phyloP scores from a whole-genome alignment of 495 filamentous ascomycete species.

The Penicillium angulare region DNA sequence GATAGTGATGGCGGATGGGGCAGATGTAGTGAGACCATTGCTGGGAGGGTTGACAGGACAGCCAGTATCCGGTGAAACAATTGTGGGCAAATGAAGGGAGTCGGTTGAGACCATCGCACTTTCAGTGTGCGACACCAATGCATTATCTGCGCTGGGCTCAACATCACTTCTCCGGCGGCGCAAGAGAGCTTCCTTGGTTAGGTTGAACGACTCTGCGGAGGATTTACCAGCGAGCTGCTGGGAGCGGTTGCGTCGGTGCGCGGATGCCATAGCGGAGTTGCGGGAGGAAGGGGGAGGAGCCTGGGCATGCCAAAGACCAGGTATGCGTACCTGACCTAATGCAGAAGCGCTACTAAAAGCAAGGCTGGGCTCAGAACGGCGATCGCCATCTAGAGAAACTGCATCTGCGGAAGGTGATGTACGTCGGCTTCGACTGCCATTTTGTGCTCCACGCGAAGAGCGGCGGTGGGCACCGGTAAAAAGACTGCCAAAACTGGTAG shows the following conservation, averaged over 20 bases:
- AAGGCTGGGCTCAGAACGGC: conserved; percentile 62
- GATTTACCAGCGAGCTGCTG: conserved; percentile 36
- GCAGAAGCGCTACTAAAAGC: conserved; percentile 61
- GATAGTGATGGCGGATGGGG: conserved; percentile 53
- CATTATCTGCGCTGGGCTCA: conserved; percentile 28
- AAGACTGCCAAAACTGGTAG: conserved; percentile 52
- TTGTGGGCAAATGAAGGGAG: conserved; percentile 17
- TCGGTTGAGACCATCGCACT: conserved; percentile 28
- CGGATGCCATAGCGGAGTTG: conserved; percentile 4
- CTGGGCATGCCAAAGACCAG: conserved; percentile 41
- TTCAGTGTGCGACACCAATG: conserved; percentile 18
- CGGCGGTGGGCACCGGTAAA: conserved; percentile 56
- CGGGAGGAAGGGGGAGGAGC: conserved; percentile 7
- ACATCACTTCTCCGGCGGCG: conserved; percentile 34
- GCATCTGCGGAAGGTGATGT: conserved; percentile 57
- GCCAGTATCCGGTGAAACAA: conserved; percentile 48
- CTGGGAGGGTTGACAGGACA: conserved; percentile 46
- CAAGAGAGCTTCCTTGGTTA: conserved; percentile 40
- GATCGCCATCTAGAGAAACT: conserved; percentile 54
- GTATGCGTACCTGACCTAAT: conserved; percentile 57
- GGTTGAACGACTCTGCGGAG: conserved; percentile 45
- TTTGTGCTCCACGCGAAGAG: conserved; percentile 46
- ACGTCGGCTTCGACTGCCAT: conserved; percentile 48
- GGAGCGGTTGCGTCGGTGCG: conserved; percentile 39
- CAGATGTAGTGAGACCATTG: conserved; percentile 50